phyloP scores from a whole-genome alignment of 2,329 filamentous ascomycete genomes.

The Talaromyces funiculosus region DNA sequence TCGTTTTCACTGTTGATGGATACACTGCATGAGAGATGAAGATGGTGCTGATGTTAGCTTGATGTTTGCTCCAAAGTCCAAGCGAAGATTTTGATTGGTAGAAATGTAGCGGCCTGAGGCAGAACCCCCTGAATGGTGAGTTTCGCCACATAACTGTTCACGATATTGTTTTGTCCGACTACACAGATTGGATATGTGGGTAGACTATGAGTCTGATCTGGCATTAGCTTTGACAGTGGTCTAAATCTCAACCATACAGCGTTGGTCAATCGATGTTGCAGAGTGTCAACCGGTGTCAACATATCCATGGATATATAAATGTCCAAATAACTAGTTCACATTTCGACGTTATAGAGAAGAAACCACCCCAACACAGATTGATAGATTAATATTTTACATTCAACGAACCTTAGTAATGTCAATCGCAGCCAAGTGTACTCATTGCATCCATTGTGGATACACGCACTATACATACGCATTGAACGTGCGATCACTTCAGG shows the following conservation, averaged over 20 bases:
- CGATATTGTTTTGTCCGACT: not conserved
- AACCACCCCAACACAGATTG: no score
- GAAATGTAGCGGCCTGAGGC: not conserved
- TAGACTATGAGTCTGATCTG: no score
- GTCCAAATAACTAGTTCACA: no score
- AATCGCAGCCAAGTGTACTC: not conserved
- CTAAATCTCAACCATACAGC: not conserved
- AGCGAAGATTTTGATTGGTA: not conserved
- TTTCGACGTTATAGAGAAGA: not conserved
- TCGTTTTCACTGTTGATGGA: not conserved
- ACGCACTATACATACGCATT: not conserved
- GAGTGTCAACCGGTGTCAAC: no score
- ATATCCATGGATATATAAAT: no score
- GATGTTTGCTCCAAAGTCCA: not conserved
- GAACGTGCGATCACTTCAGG: not conserved
- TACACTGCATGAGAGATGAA: not conserved
- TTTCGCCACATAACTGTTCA: not conserved
- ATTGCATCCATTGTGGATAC: not conserved
- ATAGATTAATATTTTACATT: no score
- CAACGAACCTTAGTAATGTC: not conserved
- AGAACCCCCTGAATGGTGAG: not conserved
- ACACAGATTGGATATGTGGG: not conserved
- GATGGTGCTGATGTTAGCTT: not conserved
- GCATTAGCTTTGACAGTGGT: not conserved
- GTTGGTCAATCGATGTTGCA: not conserved